phyloP scores from a whole-genome alignment of 106 monocot species.

The Iris macrosiphon region DNA sequence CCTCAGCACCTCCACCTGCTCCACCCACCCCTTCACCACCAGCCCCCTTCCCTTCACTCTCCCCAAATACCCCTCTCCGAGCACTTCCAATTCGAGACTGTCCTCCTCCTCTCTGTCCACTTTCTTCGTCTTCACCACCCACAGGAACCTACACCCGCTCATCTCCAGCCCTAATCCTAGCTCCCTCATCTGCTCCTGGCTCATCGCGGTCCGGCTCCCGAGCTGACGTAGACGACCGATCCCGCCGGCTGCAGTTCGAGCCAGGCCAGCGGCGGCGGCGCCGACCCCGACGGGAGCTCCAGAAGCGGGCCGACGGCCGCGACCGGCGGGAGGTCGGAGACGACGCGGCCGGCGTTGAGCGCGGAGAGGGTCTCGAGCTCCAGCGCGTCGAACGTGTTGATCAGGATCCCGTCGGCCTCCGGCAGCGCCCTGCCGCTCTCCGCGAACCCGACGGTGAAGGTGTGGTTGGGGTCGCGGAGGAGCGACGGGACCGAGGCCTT shows the following conservation, averaged over 20 bases:
- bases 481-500: slow-evolving; percentile 10
- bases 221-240: slow-evolving; percentile 68
- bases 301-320: slow-evolving; percentile 33
- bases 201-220: slow-evolving; percentile 51
- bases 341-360: slow-evolving; percentile 17
- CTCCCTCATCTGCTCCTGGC: slow-evolving; percentile 27
- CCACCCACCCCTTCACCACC: slow-evolving; percentile 55
- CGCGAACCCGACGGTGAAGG: slow-evolving; percentile 25
- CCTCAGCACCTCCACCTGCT: slow-evolving; percentile 38
- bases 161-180: slow-evolving; percentile 44
- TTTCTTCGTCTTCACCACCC: slow-evolving; percentile 46
- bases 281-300: background rate
- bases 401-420: slow-evolving; percentile 25
- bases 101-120: slow-evolving; percentile 47
- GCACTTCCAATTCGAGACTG: slow-evolving; percentile 10
- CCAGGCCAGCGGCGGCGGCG: slow-evolving; percentile 15
- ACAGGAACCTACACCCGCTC: slow-evolving; percentile 53
- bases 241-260: slow-evolving; percentile 37
- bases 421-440: slow-evolving; percentile 13
- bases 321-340: slow-evolving; percentile 29
- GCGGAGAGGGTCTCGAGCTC: slow-evolving; percentile 32
- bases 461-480: slow-evolving; percentile 15
- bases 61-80: slow-evolving; percentile 34
- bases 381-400: slow-evolving; percentile 43
- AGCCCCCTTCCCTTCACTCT: slow-evolving; percentile 42